Evolutionary conservation across 2,329 filamentous ascomycete genomes (phyloP).

Genomic region (Clarireedia paspali): DNA sequence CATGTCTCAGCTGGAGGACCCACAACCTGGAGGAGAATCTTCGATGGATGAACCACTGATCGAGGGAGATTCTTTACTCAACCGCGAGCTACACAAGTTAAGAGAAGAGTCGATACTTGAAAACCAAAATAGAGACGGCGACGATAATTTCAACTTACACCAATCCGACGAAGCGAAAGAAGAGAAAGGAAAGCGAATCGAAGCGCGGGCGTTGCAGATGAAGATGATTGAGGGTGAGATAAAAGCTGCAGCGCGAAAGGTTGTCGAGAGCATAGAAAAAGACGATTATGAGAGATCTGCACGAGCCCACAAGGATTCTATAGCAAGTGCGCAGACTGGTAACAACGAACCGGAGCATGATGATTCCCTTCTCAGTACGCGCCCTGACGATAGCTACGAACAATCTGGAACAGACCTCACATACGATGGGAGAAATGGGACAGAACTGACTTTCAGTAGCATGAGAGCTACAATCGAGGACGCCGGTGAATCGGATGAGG

Average conservation of each 20-base stretch:
- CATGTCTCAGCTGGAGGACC: constrained; percentile 1
- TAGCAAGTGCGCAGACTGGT: constrained; percentile 28
- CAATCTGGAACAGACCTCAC: constrained; percentile 17
- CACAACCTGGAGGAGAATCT: not conserved
- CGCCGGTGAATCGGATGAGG: constrained; percentile 14
- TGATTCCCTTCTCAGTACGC: constrained; percentile 9
- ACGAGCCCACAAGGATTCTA: constrained; percentile 25
- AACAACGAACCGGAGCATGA: constrained; percentile 20
- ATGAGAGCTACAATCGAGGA: constrained; percentile 13
- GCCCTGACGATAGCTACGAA: constrained; percentile 25
- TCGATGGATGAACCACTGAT: not conserved
- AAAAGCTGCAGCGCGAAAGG: constrained; percentile 43
- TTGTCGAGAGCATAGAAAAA: constrained; percentile 40
- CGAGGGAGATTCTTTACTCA: not conserved
- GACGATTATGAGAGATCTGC: constrained; percentile 22
- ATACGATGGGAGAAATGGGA: constrained; percentile 15
- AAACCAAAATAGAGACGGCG: constrained; percentile 6
- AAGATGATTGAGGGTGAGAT: constrained; percentile 43
- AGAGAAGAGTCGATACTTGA: constrained; percentile 9
- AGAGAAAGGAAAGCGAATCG: constrained; percentile 9
- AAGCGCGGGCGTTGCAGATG: constrained; percentile 20
- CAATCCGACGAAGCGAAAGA: constrained; percentile 9
- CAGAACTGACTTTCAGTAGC: constrained; percentile 17
- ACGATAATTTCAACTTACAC: constrained; percentile 7
- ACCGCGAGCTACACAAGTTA: not conserved